These are phyloP conservation scores for Lasiodiplodia citricola DNA, from an alignment of 2,329 filamentous ascomycete genomes.

Conservation along the genomic window DNA sequence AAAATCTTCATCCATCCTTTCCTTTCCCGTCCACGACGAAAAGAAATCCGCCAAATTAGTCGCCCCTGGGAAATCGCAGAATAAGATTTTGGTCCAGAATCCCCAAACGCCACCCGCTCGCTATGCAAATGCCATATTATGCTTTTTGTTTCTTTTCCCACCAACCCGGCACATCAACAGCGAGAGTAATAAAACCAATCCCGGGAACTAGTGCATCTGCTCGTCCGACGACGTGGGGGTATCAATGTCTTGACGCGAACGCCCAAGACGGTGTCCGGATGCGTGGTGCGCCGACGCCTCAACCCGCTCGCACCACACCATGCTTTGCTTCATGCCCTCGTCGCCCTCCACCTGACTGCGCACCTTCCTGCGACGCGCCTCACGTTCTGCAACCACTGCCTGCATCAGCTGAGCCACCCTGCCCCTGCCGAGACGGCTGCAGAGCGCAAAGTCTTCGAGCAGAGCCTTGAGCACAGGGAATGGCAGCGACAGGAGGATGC, in stretches of 20 bases:
- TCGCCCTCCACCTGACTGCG: constrained; percentile 32
- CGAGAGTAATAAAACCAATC: neutral
- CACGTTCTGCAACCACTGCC: constrained; percentile 51
- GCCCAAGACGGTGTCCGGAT: constrained; percentile 43
- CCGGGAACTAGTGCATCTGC: neutral
- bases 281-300: constrained; percentile 42
- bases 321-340: constrained; percentile 35
- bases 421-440: constrained; percentile 48
- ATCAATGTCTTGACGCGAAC: constrained; percentile 36
- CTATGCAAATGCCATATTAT: constrained; percentile 27
- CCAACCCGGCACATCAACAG: constrained; percentile 3
- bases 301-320: constrained; percentile 44
- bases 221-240: constrained; percentile 37
- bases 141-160: constrained; percentile 7
- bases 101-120: constrained; percentile 21
- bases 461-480: constrained; percentile 69
- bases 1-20: constrained; percentile 11
- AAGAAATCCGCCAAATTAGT: constrained; percentile 13
- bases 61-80: constrained; percentile 9
- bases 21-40: neutral
- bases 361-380: constrained; percentile 44
- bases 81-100: neutral
- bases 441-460: constrained; percentile 65
- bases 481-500: constrained; percentile 71
- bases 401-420: constrained; percentile 49